Base-by-base conservation (phyloP, 345 rosid genomes). In the Citrus reticulata region DNA sequence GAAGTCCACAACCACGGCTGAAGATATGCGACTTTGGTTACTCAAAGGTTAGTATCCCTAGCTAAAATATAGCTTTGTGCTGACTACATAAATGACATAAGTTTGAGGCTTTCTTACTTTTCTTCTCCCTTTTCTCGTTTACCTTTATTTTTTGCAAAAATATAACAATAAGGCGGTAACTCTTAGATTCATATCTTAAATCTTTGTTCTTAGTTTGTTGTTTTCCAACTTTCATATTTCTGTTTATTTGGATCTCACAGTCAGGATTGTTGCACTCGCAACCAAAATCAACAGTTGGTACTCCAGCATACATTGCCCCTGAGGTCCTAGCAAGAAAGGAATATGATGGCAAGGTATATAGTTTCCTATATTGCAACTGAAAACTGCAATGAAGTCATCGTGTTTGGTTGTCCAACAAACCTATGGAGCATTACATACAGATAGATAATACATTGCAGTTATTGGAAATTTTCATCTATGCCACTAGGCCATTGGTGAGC, bases 271-370 rank as follows among this genome's bases (percentile, higher is more conserved):
- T 92, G 84, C 95, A 92, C 74, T 90, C 95, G 2, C 88, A 85
- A 79, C 93, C 92, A 17, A 92, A 90, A 81, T 92, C 96, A 55
- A 88, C 93, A 9, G 96, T 92, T 22, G 96, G 93, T 67, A 92
- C 96, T 20, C 96, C 93, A 0, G 93, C 96, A 2, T 90, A 92
- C 54, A 92, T 92, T 67, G 96, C 92, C 49, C 96, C 96, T 3
- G 93, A 92, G 82, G 91, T 90, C 80, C 80, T 92, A 66, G 82
- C 91, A 13, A 81, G 89, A 65, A 90, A 89, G 80, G 91, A 90
- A 79, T 92, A 92, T 58, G 90, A 92, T 80, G 96, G 96, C 34
- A 89, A 92, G 93, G 96, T 92, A 87, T 55, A n/a, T 19, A 22
- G 6, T 27, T 22, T 70, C 30, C 42, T 19, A 19, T 20, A 32